A percentile compares a stretch with the other conserved stretches of the same genome.
These are phyloP conservation scores for Aspergillus fijiensis DNA, from an alignment of 2,329 filamentous ascomycete genomes.

Conservation along the genomic window DNA sequence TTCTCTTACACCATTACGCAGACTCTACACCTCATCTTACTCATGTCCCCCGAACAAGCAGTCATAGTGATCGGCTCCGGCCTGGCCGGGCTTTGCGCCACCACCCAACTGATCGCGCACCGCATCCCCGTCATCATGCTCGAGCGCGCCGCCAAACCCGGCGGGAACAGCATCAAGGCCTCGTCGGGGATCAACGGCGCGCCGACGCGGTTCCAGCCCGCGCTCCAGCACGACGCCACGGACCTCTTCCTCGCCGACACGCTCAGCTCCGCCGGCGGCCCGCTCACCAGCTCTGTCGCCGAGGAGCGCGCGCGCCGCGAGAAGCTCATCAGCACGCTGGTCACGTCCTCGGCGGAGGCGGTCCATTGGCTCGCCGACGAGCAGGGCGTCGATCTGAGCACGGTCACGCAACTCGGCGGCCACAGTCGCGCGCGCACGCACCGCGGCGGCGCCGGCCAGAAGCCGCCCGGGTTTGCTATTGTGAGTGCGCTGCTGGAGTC, in stretches of 20 bases:
- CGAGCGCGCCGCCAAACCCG: conserved; percentile 60
- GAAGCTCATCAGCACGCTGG: conserved; percentile 51
- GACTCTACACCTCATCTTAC: neutral
- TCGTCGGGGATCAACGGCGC: conserved; percentile 67
- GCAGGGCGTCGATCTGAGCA: conserved; percentile 58
- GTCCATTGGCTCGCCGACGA: conserved; percentile 59
- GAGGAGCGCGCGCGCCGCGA: conserved; percentile 39
- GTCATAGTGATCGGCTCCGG: conserved; percentile 66
- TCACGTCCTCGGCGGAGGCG: conserved; percentile 48
- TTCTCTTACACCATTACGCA: neutral
- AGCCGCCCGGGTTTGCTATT: conserved; percentile 61
- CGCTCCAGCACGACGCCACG: conserved; percentile 28
- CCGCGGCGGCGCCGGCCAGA: conserved; percentile 50
- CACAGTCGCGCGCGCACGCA: conserved; percentile 60
- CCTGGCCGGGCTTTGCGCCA: conserved; percentile 62
- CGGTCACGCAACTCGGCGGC: conserved; percentile 60
- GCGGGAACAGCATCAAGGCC: conserved; percentile 66
- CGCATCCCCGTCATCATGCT: conserved; percentile 57
- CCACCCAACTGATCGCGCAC: conserved; percentile 55
- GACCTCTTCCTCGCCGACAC: conserved; percentile 57
- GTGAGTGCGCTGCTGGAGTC: conserved; percentile 54
- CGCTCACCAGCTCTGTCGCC: conserved; percentile 24
- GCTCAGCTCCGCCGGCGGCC: conserved; percentile 54
- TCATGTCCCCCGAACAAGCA: neutral
- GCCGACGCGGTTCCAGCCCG: conserved; percentile 56